Evolutionary conservation across 1,284 basidiomycete species (phyloP).

Genomic region (Kwoniella shivajii): DNA sequence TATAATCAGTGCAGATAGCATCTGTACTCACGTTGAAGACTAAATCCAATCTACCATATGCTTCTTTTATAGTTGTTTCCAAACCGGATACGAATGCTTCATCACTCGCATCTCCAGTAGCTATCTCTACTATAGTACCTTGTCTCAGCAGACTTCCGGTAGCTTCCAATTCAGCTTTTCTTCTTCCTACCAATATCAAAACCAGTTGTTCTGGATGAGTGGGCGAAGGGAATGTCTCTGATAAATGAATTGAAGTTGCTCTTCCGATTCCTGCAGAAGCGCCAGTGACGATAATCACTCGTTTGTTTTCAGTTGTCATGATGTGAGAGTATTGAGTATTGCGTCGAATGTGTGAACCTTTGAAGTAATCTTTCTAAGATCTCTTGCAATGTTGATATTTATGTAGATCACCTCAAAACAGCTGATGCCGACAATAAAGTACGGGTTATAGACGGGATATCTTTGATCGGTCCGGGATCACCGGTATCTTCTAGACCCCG

Average conservation of each 20-base stretch:
- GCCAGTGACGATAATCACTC: constrained; percentile 52
- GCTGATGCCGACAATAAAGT: neutral
- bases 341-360: too few species aligned
- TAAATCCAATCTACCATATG: constrained; percentile 72
- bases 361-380: neutral
- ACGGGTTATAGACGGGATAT: neutral
- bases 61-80: constrained; percentile 61
- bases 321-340: too few species aligned
- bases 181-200: constrained; percentile 62
- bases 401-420: too few species aligned
- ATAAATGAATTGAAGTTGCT: constrained; percentile 59
- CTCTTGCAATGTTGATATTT: neutral
- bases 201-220: constrained; percentile 56
- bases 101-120: constrained; percentile 63
- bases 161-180: constrained; percentile 63
- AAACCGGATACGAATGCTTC: constrained; percentile 54
- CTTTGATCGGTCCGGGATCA: neutral
- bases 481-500: neutral
- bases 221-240: constrained; percentile 52
- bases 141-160: constrained; percentile 54
- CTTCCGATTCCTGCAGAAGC: constrained; percentile 59
- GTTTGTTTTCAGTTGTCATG: neutral
- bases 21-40: constrained; percentile 67
- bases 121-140: constrained; percentile 53
- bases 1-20: neutral